phyloP scores from a whole-genome alignment of 495 filamentous ascomycete species.

The Friedmanniomyces simplex region DNA sequence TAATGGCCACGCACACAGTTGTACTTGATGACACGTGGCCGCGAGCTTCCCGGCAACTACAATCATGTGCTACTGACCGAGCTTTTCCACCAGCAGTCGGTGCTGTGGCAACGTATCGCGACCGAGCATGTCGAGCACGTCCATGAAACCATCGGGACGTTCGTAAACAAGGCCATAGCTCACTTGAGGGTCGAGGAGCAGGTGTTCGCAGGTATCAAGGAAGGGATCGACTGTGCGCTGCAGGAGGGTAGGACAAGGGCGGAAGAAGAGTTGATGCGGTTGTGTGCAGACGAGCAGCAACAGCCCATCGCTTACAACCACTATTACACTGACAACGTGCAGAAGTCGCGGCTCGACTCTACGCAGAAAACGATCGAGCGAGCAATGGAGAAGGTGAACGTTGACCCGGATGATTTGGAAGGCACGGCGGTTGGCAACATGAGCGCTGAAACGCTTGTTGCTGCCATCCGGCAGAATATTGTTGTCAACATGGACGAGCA shows the following conservation, averaged over 20 bases:
- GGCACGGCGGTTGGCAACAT: neutral
- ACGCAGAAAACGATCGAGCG: neutral
- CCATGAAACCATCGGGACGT: constrained; percentile 8
- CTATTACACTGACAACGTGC: constrained; percentile 15
- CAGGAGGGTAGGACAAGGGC: neutral
- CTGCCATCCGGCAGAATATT: neutral
- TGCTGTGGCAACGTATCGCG: constrained; percentile 23
- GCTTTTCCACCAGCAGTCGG: constrained; percentile 7
- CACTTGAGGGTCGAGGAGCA: constrained; percentile 19
- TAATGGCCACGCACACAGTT: constrained; percentile 2
- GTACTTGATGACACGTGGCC: constrained; percentile 26
- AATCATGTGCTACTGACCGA: constrained; percentile 41
- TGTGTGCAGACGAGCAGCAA: constrained; percentile 2
- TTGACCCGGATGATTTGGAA: neutral
- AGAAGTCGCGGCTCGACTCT: constrained; percentile 5
- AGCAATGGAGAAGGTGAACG: neutral
- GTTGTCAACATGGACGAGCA: constrained; percentile 11
- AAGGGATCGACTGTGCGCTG: constrained; percentile 4
- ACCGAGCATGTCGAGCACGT: constrained; percentile 18
- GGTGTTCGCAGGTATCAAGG: neutral
- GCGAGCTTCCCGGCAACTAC: constrained; percentile 44
- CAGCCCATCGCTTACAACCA: neutral
- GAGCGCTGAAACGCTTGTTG: constrained; percentile 4
- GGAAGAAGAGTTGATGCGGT: constrained; percentile 2
- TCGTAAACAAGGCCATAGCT: constrained; percentile 14